Base-by-base conservation (phyloP, 1,139 yeast species). In the Meyerozyma carpophila region DNA sequence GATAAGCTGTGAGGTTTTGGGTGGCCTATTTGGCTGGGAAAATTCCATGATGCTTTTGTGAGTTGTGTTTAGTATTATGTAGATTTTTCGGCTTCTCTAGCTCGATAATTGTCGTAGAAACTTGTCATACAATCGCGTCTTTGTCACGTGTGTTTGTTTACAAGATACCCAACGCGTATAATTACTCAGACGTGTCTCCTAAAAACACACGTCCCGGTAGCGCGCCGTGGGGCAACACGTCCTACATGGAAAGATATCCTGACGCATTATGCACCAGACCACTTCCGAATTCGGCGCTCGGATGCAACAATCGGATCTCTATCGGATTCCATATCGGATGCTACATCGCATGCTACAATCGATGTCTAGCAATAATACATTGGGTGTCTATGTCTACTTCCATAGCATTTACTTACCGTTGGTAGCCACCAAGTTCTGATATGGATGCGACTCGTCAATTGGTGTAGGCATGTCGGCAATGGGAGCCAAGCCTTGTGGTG, bases 391-490 rank as follows among this genome's bases (percentile, higher is more conserved):
- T 2, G 3, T 10, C 29, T 11, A 5, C 13, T 20, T 8, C 24
- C 8, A 21, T 21, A 16, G 28, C 28, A 26, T 27, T 21, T 31
- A 31, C 34, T 31, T 31, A 8, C 34, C 29, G 6, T 27, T 11
- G 14, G 34, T 31, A 36, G 45, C 42, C 25, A 50, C 53, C 31
- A 51, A 42, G 37, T 47, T 51, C 29, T 45, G 46, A 34, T 51
- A 55, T 7, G 58, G 54, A 28, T 52, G 57, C 18, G 41, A 21
- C 32, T 60, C 62, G 28, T 55, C 62, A 20, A 52, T 42, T 11
- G 63, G 65, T 7, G 62, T 57, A 32, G 62, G 62, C 50, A 53
- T 43, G 41, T 60, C 63, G 26, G 44, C 47, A 34, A 59, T 58
- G 4, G 63, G 58, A 18, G 52, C 59, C 44, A 57, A 52, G 4